phyloP scores from a whole-genome alignment of 768 basidiomycete species.

The Trametes cubensis region DNA sequence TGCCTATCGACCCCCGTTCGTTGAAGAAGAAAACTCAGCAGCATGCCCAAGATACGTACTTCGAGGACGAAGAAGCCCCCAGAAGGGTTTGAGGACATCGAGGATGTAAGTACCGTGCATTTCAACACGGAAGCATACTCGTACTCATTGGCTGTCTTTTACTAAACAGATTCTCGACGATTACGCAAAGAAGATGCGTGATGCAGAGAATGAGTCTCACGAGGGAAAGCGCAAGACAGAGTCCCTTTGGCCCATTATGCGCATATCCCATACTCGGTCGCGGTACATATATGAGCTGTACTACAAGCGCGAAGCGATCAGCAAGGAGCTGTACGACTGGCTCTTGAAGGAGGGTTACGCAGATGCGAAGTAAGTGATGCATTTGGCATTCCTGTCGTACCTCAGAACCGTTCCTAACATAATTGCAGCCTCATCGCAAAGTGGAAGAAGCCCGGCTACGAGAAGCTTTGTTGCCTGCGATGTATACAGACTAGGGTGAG shows the following conservation, averaged over 20 bases:
- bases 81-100: constrained; percentile 95
- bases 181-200: constrained; percentile 98
- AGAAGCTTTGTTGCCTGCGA: constrained; percentile 94
- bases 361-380: constrained; percentile 80
- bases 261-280: constrained; percentile 94
- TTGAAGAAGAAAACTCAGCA: not conserved
- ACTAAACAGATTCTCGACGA: constrained; percentile 84
- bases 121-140: not conserved
- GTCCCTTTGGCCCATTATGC: constrained; percentile 95
- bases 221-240: constrained; percentile 97
- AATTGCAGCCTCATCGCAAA: constrained; percentile 85
- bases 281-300: constrained; percentile 98
- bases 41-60: constrained; percentile 93
- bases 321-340: constrained; percentile 95
- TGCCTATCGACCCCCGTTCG: not conserved
- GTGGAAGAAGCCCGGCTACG: constrained; percentile 99
- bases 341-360: constrained; percentile 94
- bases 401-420: not conserved
- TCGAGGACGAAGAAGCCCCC: constrained; percentile 92
- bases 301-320: constrained; percentile 97
- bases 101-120: constrained; percentile 51
- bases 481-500: constrained; percentile 91
- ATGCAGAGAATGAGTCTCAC: constrained; percentile 97
- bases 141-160: not conserved
- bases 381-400: not conserved